Evolutionary conservation across 768 basidiomycete genomes (phyloP).

Genomic region (Naganishia vishniacii): DNA sequence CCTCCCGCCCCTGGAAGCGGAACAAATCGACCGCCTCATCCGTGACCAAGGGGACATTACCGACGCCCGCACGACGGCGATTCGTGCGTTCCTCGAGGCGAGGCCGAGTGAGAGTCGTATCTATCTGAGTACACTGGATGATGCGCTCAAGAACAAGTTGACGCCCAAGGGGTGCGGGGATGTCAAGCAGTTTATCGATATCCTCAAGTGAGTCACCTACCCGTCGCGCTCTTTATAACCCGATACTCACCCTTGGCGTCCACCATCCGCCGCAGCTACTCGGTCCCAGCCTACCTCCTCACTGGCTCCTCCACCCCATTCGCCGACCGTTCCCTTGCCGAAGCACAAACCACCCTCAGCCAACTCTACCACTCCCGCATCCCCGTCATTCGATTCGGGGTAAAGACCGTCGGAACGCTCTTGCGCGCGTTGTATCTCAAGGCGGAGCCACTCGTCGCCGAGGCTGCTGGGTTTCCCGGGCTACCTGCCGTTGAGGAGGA

Average conservation of each 20-base stretch:
- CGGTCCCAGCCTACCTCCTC: constrained; percentile 19
- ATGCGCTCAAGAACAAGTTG: constrained; percentile 17
- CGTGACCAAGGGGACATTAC: not conserved
- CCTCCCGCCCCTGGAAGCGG: constrained; percentile 9
- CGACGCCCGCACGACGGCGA: not conserved
- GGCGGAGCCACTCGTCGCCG: not conserved
- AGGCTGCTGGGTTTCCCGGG: constrained; percentile 6
- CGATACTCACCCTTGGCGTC: not conserved
- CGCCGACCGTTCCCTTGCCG: not conserved
- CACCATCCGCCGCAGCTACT: not conserved
- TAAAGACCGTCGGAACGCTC: constrained; percentile 8
- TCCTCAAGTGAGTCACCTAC: constrained; percentile 12
- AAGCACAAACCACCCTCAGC: constrained; percentile 11
- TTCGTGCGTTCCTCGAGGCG: constrained; percentile 1
- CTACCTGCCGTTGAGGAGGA: constrained; percentile 8
- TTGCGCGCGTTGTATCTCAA: constrained; percentile 1
- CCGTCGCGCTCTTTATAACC: not conserved
- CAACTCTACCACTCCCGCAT: constrained; percentile 18
- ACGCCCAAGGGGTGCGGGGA: constrained; percentile 11
- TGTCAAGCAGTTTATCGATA: constrained; percentile 18
- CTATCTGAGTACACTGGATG: constrained; percentile 3
- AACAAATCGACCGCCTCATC: constrained; percentile 5
- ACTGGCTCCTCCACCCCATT: constrained; percentile 19
- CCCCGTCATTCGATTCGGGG: constrained; percentile 21
- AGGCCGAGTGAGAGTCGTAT: constrained; percentile 5